phyloP scores from a whole-genome alignment of 495 filamentous ascomycete species.

The Xylaria bambusicola region DNA sequence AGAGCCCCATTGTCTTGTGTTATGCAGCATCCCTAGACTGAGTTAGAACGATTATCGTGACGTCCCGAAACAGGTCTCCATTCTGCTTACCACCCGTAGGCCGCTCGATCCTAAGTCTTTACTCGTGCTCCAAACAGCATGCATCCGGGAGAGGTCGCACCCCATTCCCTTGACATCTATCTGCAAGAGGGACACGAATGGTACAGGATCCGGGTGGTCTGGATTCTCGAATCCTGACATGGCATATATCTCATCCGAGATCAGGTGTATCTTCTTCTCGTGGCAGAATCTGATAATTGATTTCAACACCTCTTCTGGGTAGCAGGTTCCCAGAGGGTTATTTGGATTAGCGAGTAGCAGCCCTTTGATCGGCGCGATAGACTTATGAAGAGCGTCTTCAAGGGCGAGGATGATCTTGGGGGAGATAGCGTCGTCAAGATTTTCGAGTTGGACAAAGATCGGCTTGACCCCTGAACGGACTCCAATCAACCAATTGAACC shows the following conservation, averaged over 20 bases:
- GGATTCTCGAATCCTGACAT: constrained; percentile 24
- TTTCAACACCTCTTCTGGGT: neutral
- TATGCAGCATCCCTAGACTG: constrained; percentile 8
- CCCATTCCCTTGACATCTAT: constrained; percentile 7
- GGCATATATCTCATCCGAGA: constrained; percentile 39
- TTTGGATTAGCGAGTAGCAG: constrained; percentile 41
- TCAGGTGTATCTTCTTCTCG: constrained; percentile 31
- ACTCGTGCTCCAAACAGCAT: constrained; percentile 23
- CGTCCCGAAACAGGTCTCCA: neutral
- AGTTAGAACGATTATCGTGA: neutral
- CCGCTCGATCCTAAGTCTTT: constrained; percentile 29
- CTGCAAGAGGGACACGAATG: constrained; percentile 15
- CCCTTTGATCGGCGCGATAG: constrained; percentile 28
- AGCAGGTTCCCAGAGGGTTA: constrained; percentile 42
- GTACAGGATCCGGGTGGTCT: neutral
- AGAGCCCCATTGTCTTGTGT: constrained; percentile 12
- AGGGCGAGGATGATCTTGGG: constrained; percentile 27
- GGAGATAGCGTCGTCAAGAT: constrained; percentile 34
- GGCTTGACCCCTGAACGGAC: constrained; percentile 40
- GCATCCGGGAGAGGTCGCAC: constrained; percentile 9
- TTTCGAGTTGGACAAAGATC: constrained; percentile 39
- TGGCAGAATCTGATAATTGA: constrained; percentile 26
- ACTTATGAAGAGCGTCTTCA: constrained; percentile 27
- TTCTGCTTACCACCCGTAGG: constrained; percentile 16
- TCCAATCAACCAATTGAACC: constrained; percentile 29